Conservation (phyloP, 805 yeast species). For the Candida sphagnicola region DNA sequence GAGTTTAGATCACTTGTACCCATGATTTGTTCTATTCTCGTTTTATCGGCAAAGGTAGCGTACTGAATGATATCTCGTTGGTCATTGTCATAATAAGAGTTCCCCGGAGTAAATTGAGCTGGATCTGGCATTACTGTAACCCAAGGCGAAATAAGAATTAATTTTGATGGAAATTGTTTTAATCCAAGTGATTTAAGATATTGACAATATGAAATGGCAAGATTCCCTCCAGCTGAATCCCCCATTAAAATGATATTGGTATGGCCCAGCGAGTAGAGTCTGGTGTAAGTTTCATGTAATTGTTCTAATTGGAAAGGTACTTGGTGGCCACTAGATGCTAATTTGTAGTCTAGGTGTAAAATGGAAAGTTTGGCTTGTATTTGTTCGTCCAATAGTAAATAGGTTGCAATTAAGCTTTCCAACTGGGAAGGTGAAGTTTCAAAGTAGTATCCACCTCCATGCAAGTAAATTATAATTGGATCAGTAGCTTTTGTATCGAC, state of each 20-base stretch:
- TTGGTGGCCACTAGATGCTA: constrained; percentile 22
- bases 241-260: constrained; percentile 30
- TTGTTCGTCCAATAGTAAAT: constrained; percentile 20
- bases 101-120: constrained; percentile 21
- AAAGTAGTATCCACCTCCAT: constrained; percentile 38
- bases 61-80: constrained; percentile 16
- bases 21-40: constrained; percentile 3
- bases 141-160: constrained; percentile 37
- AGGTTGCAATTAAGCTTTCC: constrained; percentile 20
- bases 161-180: constrained; percentile 20
- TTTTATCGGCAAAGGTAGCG: constrained; percentile 2
- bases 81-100: constrained; percentile 29
- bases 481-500: constrained; percentile 19
- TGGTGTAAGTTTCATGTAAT: constrained; percentile 21
- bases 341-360: constrained; percentile 25
- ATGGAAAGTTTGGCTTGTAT: constrained; percentile 16
- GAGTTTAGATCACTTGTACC: constrained; percentile 12
- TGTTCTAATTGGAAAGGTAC: constrained; percentile 31
- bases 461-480: constrained; percentile 30
- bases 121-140: constrained; percentile 22
- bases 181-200: constrained; percentile 13
- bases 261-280: constrained; percentile 17
- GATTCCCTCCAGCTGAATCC: constrained; percentile 40
- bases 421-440: constrained; percentile 27
- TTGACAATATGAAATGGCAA: constrained; percentile 25